phyloP scores from a whole-genome alignment of 2,329 filamentous ascomycete species.

The Zymoseptoria tritici region DNA sequence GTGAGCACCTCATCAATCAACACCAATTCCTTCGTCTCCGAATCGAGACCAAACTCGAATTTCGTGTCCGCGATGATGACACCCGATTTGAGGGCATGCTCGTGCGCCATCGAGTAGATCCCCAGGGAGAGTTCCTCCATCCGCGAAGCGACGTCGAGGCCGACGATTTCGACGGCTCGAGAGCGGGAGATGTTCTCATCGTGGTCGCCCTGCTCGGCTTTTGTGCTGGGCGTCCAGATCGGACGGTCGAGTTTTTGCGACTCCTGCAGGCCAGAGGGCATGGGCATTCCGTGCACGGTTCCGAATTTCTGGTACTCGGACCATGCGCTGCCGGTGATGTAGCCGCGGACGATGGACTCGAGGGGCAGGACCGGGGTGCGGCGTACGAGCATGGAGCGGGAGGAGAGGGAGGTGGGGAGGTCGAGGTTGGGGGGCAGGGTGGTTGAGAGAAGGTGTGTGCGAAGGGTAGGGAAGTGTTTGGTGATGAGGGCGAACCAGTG shows the following conservation, averaged over 20 bases:
- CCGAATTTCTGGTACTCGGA: conserved; percentile 65
- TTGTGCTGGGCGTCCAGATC: conserved; percentile 76
- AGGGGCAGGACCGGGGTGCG: conserved; percentile 68
- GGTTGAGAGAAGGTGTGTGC: conserved; percentile 57
- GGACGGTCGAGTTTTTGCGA: conserved; percentile 62
- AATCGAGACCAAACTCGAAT: conserved; percentile 63
- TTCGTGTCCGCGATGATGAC: conserved; percentile 75
- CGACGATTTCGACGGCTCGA: conserved; percentile 54
- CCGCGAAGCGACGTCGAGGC: conserved; percentile 54
- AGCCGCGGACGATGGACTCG: conserved; percentile 81
- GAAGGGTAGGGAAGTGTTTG: conserved; percentile 48
- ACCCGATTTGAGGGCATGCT: conserved; percentile 57
- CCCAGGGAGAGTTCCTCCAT: conserved; percentile 59
- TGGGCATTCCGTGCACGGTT: conserved; percentile 70
- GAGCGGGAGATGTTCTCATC: conserved; percentile 80
- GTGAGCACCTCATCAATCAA: conserved; percentile 81
- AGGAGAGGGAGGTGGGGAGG: conserved; percentile 35
- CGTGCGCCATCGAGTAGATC: conserved; percentile 57
- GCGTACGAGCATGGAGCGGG: conserved; percentile 70
- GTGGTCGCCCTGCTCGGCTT: conserved; percentile 70
- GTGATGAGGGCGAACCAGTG: conserved; percentile 62
- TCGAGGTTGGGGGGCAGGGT: conserved; percentile 47
- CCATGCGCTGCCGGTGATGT: conserved; percentile 82
- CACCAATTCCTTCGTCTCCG: conserved; percentile 58
- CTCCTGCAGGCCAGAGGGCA: conserved; percentile 61